Conservation (phyloP, 306 rosid species). For the Argentina anserina region DNA sequence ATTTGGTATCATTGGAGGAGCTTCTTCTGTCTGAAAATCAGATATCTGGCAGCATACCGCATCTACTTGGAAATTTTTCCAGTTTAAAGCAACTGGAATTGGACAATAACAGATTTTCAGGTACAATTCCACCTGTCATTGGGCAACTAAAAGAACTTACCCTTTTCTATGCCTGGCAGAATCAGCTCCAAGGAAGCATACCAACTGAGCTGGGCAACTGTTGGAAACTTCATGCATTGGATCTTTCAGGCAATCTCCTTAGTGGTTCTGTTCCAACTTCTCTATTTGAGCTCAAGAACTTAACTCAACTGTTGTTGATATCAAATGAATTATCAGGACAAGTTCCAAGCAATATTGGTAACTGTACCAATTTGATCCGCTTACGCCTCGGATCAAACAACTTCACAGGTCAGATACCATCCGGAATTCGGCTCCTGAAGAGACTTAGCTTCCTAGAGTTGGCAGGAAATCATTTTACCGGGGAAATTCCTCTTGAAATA, state of each 20-base stretch:
- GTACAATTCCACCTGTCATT: constrained; percentile 65
- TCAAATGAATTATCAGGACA: constrained; percentile 77
- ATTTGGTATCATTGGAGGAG: constrained; percentile 61
- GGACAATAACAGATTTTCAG: constrained; percentile 81
- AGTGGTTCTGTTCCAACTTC: constrained; percentile 65
- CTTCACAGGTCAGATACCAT: constrained; percentile 70
- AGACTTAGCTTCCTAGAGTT: constrained; percentile 76
- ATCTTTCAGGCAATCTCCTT: constrained; percentile 81
- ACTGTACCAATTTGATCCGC: constrained; percentile 65
- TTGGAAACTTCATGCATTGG: constrained; percentile 82
- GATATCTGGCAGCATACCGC: constrained; percentile 69
- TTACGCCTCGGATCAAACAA: constrained; percentile 83
- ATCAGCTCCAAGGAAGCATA: constrained; percentile 71
- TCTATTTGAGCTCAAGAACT: constrained; percentile 72
- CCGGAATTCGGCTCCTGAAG: constrained; percentile 56
- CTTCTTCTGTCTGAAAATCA: constrained; percentile 68
- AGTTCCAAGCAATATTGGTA: constrained; percentile 73
- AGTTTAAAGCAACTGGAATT: constrained; percentile 74
- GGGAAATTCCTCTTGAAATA: constrained; percentile 63
- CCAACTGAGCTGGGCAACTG: constrained; percentile 71
- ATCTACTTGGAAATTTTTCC: constrained; percentile 68
- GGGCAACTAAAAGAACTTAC: constrained; percentile 75
- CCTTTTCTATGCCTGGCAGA: constrained; percentile 88
- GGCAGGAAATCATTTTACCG: constrained; percentile 61
- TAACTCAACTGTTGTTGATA: constrained; percentile 73